Percentiles rank a stretch among this genome's conserved stretches.
These are phyloP conservation scores for Mollisia scopiformis DNA, from an alignment of 2,329 filamentous ascomycete genomes.

Conservation along the genomic window DNA sequence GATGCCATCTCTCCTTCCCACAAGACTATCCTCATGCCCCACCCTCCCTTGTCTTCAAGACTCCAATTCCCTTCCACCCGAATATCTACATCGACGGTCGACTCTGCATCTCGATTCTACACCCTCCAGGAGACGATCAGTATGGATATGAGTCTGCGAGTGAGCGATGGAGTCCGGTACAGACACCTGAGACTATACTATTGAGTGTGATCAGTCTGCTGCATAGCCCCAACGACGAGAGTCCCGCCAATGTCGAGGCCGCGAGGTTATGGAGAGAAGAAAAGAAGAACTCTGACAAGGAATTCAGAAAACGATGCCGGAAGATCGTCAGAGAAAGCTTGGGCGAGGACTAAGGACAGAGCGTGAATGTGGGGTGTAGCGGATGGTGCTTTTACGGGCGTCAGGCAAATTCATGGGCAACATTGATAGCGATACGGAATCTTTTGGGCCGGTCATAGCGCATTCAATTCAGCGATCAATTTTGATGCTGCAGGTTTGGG, in stretches of 20 bases:
- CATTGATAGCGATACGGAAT: neutral
- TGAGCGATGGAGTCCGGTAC: conserved; percentile 94
- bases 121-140: conserved; percentile 91
- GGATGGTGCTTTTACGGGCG: neutral
- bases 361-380: neutral
- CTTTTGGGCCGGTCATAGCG: neutral
- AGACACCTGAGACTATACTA: conserved; percentile 92
- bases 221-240: conserved; percentile 91
- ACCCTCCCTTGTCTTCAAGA: conserved; percentile 85
- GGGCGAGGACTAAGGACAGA: conserved; percentile 63
- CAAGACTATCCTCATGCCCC: conserved; percentile 84
- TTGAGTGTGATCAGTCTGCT: conserved; percentile 92
- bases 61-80: conserved; percentile 85
- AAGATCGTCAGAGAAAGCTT: conserved; percentile 81
- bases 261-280: conserved; percentile 87
- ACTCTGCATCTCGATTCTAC: conserved; percentile 96
- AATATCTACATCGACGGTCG: conserved; percentile 89
- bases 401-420: neutral
- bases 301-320: conserved; percentile 79
- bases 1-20: conserved; percentile 82
- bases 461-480: neutral
- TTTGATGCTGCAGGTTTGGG: neutral
- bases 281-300: conserved; percentile 57
- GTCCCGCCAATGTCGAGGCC: conserved; percentile 92
- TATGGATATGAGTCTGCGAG: conserved; percentile 89